phyloP scores from a whole-genome alignment of 352 stramenopile genomes.

The Pythium inflatum region DNA sequence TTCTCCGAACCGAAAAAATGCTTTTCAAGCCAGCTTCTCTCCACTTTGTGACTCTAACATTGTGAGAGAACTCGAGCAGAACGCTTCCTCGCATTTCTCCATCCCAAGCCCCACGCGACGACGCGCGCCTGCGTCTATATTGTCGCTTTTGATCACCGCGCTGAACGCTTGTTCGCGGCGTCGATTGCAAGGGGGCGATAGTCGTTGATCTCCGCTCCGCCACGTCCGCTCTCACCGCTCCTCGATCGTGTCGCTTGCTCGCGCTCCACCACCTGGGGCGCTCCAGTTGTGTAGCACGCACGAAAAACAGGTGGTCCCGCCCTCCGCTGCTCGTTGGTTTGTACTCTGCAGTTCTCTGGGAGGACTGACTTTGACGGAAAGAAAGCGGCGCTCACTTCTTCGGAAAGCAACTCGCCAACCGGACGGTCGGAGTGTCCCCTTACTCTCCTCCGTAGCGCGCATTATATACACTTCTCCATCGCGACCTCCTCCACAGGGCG shows the following conservation, averaged over 20 bases:
- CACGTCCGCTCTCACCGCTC: neutral
- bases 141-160: neutral
- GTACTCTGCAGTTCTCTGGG: neutral
- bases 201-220: neutral
- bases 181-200: too few species aligned
- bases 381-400: neutral
- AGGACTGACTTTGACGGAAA: constrained; percentile 2
- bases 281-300: constrained; percentile 3
- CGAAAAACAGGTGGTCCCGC: constrained; percentile 16
- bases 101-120: constrained; percentile 12
- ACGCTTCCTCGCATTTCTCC: constrained; percentile 4
- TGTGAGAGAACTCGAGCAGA: neutral
- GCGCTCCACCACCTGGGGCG: constrained; percentile 10
- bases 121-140: constrained; percentile 2
- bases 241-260: constrained; percentile 10
- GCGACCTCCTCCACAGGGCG: neutral
- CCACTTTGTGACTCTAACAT: neutral
- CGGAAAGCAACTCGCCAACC: neutral
- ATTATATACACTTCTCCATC: constrained; percentile 14
- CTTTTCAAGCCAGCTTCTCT: constrained; percentile 5
- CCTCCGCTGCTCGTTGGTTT: constrained; percentile 7
- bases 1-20: constrained; percentile 9
- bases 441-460: constrained; percentile 5
- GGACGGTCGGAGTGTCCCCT: constrained; percentile 6
- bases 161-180: neutral